Evolutionary conservation across 306 rosid species (phyloP).

Genomic region (Lagenaria siceraria): DNA sequence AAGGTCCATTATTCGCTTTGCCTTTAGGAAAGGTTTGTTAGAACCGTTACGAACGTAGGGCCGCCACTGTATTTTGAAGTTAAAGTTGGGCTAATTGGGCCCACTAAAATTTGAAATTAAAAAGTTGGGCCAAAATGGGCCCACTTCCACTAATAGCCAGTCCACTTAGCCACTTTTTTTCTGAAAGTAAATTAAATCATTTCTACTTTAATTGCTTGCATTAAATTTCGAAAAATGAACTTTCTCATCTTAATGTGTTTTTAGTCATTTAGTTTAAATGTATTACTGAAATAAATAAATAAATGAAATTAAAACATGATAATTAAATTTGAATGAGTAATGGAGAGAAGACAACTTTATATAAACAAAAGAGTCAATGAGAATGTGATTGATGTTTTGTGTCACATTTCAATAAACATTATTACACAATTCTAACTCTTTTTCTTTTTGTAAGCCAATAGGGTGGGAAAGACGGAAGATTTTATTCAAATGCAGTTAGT

Average conservation of each 20-base stretch:
- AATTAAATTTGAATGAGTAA: background rate
- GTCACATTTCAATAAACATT: slow-evolving; percentile 1
- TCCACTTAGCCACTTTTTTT: background rate
- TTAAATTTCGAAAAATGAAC: background rate
- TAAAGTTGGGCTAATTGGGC: background rate
- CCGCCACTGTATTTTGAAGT: background rate
- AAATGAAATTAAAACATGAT: background rate
- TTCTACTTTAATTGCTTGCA: background rate
- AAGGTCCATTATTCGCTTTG: background rate
- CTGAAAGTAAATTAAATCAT: background rate
- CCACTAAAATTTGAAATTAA: background rate
- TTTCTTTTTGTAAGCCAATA: background rate
- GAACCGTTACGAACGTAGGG: background rate
- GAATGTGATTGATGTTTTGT: background rate
- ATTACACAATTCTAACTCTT: background rate
- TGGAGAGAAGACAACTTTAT: background rate
- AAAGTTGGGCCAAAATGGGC: background rate
- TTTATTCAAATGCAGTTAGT: slow-evolving; percentile 36
- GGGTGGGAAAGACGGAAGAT: background rate
- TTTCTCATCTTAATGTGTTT: too few species aligned
- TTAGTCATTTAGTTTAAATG: background rate
- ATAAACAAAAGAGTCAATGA: background rate
- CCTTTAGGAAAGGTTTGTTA: slow-evolving; percentile 4
- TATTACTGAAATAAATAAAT: background rate
- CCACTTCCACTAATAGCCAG: background rate